Evolutionary conservation across 805 yeast species (phyloP).

Genomic region (Candida loeiensis): DNA sequence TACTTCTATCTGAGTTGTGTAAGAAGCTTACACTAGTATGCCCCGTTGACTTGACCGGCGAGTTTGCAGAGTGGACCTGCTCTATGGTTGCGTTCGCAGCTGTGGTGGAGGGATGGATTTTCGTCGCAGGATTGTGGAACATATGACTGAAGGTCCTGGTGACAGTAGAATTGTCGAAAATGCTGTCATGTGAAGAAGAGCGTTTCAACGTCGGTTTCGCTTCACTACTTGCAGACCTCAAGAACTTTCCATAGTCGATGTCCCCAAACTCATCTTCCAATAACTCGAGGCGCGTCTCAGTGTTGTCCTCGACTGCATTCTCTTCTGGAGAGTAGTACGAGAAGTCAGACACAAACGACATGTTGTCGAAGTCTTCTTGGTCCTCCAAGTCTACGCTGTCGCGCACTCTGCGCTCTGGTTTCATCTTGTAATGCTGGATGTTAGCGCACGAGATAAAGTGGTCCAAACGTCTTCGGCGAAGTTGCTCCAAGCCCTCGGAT

Average conservation of each 20-base stretch:
- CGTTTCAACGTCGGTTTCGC: conserved; percentile 21
- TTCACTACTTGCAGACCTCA: conserved; percentile 36
- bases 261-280: conserved; percentile 11
- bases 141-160: conserved; percentile 12
- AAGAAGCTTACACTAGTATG: too few species aligned
- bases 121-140: conserved; percentile 38
- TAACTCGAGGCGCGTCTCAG: too few species aligned
- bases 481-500: conserved; percentile 12
- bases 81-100: conserved; percentile 31
- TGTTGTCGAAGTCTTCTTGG: conserved; percentile 16
- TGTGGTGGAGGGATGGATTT: conserved; percentile 17
- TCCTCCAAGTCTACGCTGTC: conserved; percentile 8
- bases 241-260: conserved; percentile 28
- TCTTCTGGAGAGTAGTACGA: conserved; percentile 20
- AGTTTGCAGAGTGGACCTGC: conserved; percentile 22
- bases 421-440: conserved; percentile 5
- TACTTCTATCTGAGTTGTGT: neutral
- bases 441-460: conserved; percentile 21
- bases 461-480: conserved; percentile 18
- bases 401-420: neutral
- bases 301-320: too few species aligned
- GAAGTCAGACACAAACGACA: conserved; percentile 21
- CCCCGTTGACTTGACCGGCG: neutral
- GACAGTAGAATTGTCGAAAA: conserved; percentile 13
- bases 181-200: conserved; percentile 26